Conservation (phyloP, 495 filamentous ascomycete species). For the Penicillium cosmopolitanum region DNA sequence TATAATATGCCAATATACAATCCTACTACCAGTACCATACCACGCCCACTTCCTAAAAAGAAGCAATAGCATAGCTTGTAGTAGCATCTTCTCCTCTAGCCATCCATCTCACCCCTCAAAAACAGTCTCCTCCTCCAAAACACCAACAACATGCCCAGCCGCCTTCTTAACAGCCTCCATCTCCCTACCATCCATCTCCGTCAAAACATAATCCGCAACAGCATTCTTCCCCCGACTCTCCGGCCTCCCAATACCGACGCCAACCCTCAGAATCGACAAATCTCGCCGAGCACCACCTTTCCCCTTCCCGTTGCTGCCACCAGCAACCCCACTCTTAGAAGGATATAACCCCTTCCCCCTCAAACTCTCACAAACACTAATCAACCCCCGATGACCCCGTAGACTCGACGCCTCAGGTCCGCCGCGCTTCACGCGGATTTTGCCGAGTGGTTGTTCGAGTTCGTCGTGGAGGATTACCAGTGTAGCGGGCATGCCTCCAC, state of each 20-base stretch:
- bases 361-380: constrained; percentile 61
- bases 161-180: constrained; percentile 51
- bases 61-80: no score
- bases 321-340: neutral
- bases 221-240: constrained; percentile 54
- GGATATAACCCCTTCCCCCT: constrained; percentile 38
- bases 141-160: constrained; percentile 52
- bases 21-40: no score
- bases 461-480: constrained; percentile 86
- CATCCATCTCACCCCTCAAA: neutral
- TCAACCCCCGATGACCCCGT: constrained; percentile 80
- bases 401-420: constrained; percentile 55
- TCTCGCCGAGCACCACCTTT: constrained; percentile 9
- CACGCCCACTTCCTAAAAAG: no score
- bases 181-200: constrained; percentile 59
- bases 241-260: constrained; percentile 76
- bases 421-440: constrained; percentile 61
- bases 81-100: no score
- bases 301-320: neutral
- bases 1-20: no score
- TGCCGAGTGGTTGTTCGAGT: constrained; percentile 69
- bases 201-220: constrained; percentile 71
- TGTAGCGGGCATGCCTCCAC: constrained; percentile 27
- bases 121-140: constrained; percentile 51
- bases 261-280: constrained; percentile 56